Percentiles rank a stretch among this genome's conserved stretches.
phyloP scores from a whole-genome alignment of 1,284 basidiomycete species.

The Bondarzewia mesenterica region DNA sequence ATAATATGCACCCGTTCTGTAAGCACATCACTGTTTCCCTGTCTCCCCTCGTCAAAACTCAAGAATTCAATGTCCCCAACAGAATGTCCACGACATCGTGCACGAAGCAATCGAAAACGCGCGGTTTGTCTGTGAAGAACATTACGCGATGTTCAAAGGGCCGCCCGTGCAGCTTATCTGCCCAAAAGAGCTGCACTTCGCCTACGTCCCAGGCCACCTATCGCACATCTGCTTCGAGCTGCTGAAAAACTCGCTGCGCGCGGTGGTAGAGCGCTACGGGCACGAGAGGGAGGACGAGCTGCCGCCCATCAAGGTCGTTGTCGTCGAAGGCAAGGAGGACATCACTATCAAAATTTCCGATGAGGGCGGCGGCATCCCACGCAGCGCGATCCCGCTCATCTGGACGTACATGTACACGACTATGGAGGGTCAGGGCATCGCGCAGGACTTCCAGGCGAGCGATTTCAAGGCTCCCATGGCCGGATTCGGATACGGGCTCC shows the following conservation, averaged over 20 bases:
- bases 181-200: slow-evolving; percentile 80
- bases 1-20: slow-evolving; percentile 96
- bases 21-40: slow-evolving; percentile 23
- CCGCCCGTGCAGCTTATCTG: slow-evolving; percentile 97
- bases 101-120: slow-evolving; percentile 99
- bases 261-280: slow-evolving; percentile 91
- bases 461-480: slow-evolving; percentile 99
- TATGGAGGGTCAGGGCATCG: slow-evolving; percentile 85
- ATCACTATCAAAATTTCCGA: slow-evolving; percentile 98
- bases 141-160: slow-evolving; percentile 93
- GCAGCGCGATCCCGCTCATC: slow-evolving; percentile 90
- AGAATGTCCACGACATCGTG: slow-evolving; percentile 94
- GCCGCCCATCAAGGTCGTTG: slow-evolving; percentile 95
- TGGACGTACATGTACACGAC: slow-evolving; percentile 99
- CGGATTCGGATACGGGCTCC: slow-evolving; percentile 92
- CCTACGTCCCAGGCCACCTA: slow-evolving; percentile 94
- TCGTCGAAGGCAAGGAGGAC: slow-evolving; percentile 91
- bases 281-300: slow-evolving; percentile 74
- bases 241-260: slow-evolving; percentile 96
- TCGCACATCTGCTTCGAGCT: slow-evolving; percentile 98
- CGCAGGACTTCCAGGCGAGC: slow-evolving; percentile 81
- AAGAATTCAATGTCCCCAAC: slow-evolving; percentile 7
- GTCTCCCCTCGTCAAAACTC: not conserved
- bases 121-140: slow-evolving; percentile 96
- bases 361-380: slow-evolving; percentile 93